Evolutionary conservation across 2,329 filamentous ascomycete species (phyloP).

Genomic region (Gaeumannomyces tritici): DNA sequence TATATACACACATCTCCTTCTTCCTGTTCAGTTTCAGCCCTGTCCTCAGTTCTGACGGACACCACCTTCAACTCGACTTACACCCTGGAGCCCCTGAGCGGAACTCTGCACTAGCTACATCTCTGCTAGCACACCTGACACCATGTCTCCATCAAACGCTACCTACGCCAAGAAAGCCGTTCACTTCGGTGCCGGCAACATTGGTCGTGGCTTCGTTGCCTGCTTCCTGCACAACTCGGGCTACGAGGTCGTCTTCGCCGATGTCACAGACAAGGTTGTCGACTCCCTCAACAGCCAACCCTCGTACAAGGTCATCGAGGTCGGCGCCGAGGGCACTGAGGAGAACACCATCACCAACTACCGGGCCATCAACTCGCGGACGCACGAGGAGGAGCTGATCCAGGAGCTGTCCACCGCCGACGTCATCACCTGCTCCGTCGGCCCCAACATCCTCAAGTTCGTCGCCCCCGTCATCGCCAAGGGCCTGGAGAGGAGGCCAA

Average conservation of each 20-base stretch:
- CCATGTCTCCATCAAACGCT: constrained; percentile 3
- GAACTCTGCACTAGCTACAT: not conserved
- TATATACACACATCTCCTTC: not conserved
- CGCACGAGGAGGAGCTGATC: constrained; percentile 70
- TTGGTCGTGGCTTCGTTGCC: constrained; percentile 77
- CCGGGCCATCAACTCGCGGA: constrained; percentile 91
- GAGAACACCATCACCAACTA: constrained; percentile 87
- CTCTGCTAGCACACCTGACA: not conserved
- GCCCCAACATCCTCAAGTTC: constrained; percentile 91
- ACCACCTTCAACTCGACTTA: not conserved
- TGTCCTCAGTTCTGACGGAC: not conserved
- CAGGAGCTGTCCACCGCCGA: constrained; percentile 81
- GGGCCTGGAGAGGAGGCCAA: constrained; percentile 73
- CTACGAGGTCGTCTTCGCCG: constrained; percentile 93
- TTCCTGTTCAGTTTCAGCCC: not conserved
- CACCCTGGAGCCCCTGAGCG: not conserved
- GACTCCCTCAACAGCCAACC: constrained; percentile 64
- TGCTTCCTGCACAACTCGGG: constrained; percentile 91
- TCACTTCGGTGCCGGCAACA: constrained; percentile 82
- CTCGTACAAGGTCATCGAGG: constrained; percentile 87
- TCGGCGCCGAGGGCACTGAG: constrained; percentile 72
- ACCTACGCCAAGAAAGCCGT: constrained; percentile 53
- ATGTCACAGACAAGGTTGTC: constrained; percentile 81
- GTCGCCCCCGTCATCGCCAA: constrained; percentile 94
- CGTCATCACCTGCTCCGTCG: constrained; percentile 92